Conservation (phyloP, 176 grass and related monocot genomes). For the Aegilops sharonensis region DNA sequence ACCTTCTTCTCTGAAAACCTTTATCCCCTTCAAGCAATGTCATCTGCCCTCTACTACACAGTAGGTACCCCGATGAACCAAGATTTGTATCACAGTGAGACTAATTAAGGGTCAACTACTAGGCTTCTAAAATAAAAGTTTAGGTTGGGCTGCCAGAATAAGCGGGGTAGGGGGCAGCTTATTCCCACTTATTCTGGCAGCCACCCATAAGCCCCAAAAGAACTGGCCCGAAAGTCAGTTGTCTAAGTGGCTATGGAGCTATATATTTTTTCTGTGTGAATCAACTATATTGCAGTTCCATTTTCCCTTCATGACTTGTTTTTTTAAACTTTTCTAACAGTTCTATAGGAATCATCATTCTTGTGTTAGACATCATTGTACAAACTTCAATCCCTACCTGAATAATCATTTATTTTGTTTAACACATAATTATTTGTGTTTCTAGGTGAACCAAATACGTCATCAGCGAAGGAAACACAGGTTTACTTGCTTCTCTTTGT, state of each 20-base stretch:
- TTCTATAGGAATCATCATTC: neutral
- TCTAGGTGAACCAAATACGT: constrained; percentile 32
- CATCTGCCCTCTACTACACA: neutral
- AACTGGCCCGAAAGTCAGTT: neutral
- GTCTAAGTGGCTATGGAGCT: neutral
- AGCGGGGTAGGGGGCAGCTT: no score
- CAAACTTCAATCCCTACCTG: constrained; percentile 2
- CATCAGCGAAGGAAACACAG: constrained; percentile 34
- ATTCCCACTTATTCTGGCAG: no score
- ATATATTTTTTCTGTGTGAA: neutral
- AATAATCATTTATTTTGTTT: constrained; percentile 16
- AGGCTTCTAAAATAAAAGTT: no score
- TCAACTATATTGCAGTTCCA: neutral
- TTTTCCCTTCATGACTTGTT: constrained; percentile 10
- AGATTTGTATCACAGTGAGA: neutral
- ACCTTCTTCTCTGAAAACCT: neutral
- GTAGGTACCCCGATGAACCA: neutral
- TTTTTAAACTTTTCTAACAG: neutral
- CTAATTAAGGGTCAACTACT: no score
- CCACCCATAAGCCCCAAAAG: no score
- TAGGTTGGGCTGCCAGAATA: no score
- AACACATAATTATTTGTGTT: constrained; percentile 6
- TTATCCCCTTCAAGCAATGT: constrained; percentile 4
- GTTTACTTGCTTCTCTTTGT: constrained; percentile 19
- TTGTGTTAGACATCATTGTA: neutral